These are phyloP conservation scores for Trifolium subterraneum DNA, from an alignment of 306 rosid genomes.

Conservation along the genomic window DNA sequence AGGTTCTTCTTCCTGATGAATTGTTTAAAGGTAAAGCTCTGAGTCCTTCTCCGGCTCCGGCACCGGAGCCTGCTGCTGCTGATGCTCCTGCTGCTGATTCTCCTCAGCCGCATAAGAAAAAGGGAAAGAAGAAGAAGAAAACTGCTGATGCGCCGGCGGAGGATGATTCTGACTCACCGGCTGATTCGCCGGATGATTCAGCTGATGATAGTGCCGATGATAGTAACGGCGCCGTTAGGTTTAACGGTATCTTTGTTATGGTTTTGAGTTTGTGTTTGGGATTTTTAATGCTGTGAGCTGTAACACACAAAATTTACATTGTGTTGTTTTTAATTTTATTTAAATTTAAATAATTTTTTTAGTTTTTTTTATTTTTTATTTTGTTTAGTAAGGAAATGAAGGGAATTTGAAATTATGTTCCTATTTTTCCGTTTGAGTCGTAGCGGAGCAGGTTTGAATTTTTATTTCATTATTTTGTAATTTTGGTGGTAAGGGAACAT, in stretches of 20 bases:
- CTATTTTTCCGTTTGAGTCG: not conserved
- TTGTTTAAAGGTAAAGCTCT: slow-evolving; percentile 61
- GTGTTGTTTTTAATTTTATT: not conserved
- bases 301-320: not conserved
- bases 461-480: slow-evolving; percentile 35
- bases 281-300: slow-evolving; percentile 50
- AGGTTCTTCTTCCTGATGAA: slow-evolving; percentile 76
- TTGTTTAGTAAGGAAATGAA: slow-evolving; percentile 38
- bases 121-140: slow-evolving; percentile 38
- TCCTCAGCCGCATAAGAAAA: slow-evolving; percentile 48
- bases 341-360: not conserved
- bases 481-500: slow-evolving; percentile 40
- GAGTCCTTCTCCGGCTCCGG: slow-evolving; percentile 63
- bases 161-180: slow-evolving; percentile 42
- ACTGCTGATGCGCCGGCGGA: slow-evolving; percentile 45
- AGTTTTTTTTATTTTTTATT: not conserved
- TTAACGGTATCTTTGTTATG: slow-evolving; percentile 36
- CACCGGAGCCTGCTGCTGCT: slow-evolving; percentile 62
- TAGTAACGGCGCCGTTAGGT: slow-evolving; percentile 43
- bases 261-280: slow-evolving; percentile 44
- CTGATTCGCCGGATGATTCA: slow-evolving; percentile 54
- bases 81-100: slow-evolving; percentile 63
- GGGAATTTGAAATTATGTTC: slow-evolving; percentile 2
- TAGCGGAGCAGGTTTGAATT: slow-evolving; percentile 8
- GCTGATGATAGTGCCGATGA: slow-evolving; percentile 69